Evolutionary conservation across 2,329 filamentous ascomycete genomes (phyloP), one percentile per base, ranked within the genome.

Genomic region (Calonectria crousiana): DNA sequence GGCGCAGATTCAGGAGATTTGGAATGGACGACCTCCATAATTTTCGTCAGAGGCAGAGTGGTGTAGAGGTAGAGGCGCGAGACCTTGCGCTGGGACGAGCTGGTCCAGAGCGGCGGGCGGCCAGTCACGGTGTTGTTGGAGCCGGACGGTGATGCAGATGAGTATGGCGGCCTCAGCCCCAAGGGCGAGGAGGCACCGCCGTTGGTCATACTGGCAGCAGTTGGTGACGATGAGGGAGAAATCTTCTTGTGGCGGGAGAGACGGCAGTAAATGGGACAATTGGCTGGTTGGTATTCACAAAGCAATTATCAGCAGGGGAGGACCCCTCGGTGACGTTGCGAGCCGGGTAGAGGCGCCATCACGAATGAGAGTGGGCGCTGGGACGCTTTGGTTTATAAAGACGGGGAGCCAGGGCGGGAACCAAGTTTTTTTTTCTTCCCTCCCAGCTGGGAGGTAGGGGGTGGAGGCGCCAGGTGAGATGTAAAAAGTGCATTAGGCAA

Each of bases 1-100:
- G 87, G 88, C 38, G 86, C 85, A 44, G 88, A 84, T 28, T 87
- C 86, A 4, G 84, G 82, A 18, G 75, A 85, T 73, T 69, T 82
- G 71, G 80, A 85, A 74, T 88, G 86, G 72, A 92, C 85, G 18
- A 88, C 84, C 13, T 85, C 83, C 60, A 87, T 82, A 28, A 91
- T 91, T 81, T 88, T 87, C 3, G 87, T 83, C 18, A 91, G 83
- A 1, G 87, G 86, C 6, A 92, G 84, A 0, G 85, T 89, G 0
- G 90, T 92, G 78, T 90, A 91, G 70, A 91, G 82, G 75, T 92
- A 92, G 10, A 92, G 86, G 10, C 90, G 86, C 10, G 88, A 85
- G 71, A 92, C 84, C 80, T 89, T 90, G 52, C 90, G 87, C 76
- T 88, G 87, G 6, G 88, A 86, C 3, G 88, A 88, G 18, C 85